Evolutionary conservation across 495 filamentous ascomycete species (phyloP).

Genomic region (Xylaria scruposa): DNA sequence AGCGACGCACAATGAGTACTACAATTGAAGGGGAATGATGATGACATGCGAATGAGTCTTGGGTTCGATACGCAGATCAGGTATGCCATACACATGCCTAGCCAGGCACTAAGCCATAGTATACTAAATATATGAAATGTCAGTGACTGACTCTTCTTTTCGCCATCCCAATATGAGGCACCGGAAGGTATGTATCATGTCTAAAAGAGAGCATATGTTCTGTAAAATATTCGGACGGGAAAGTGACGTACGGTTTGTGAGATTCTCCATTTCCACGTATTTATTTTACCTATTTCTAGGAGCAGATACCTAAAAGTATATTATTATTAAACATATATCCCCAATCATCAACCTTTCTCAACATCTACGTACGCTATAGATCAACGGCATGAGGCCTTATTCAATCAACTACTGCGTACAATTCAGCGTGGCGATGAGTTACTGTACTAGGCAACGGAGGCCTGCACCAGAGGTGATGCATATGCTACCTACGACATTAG

Average conservation of each 20-base stretch:
- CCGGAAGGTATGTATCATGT: neutral
- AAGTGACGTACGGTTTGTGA: neutral
- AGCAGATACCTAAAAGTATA: neutral
- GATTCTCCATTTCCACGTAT: neutral
- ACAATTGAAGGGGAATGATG: neutral
- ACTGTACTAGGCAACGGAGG: neutral
- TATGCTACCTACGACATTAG: too few relatives aligned
- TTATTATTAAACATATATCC: neutral
- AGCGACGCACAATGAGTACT: conserved; percentile 14
- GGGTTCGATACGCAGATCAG: neutral
- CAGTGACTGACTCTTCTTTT: neutral
- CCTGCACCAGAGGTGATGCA: too few relatives aligned
- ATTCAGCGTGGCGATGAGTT: conserved; percentile 11
- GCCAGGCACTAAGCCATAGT: neutral
- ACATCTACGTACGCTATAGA: neutral
- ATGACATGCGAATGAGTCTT: conserved; percentile 19
- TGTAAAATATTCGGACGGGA: neutral
- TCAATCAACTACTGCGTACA: neutral
- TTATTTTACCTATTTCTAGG: neutral
- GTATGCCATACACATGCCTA: conserved; percentile 2
- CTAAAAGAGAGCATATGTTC: neutral
- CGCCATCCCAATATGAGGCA: neutral
- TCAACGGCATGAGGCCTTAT: neutral
- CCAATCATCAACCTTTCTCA: neutral
- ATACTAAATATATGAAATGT: neutral